Evolutionary conservation across 106 monocot genomes (phyloP).

Genomic region (Phalaenopsis aphrodite): DNA sequence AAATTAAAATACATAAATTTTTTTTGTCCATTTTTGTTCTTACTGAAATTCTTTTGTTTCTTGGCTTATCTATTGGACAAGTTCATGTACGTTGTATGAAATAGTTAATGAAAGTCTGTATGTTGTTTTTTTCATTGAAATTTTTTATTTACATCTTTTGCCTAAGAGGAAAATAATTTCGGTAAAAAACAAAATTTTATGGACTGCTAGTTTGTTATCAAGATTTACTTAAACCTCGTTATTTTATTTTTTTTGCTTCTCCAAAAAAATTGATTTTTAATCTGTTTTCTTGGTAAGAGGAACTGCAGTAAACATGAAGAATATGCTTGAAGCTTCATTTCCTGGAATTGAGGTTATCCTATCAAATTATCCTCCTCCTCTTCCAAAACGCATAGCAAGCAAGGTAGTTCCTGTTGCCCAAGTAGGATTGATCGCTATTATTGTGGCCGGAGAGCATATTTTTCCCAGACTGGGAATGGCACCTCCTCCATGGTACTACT

Average conservation of each 20-base stretch:
- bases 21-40: too few relatives aligned
- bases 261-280: too few relatives aligned
- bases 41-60: too few relatives aligned
- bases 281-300: conserved; percentile 42
- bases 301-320: conserved; percentile 84
- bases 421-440: conserved; percentile 52
- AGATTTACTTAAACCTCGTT: background rate
- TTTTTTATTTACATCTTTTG: too few relatives aligned
- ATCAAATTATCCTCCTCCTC: conserved; percentile 78
- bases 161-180: too few relatives aligned
- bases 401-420: conserved; percentile 76
- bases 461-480: conserved; percentile 73
- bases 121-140: too few relatives aligned
- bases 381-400: conserved; percentile 80
- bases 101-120: too few relatives aligned
- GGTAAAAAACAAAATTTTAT: too few relatives aligned
- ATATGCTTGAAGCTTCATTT: conserved; percentile 89
- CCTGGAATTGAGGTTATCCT: conserved; percentile 79
- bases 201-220: background rate
- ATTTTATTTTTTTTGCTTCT: too few relatives aligned
- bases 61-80: too few relatives aligned
- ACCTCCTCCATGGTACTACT: conserved; percentile 78
- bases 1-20: too few relatives aligned
- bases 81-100: too few relatives aligned
- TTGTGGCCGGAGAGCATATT: conserved; percentile 88